These are phyloP conservation scores for Verticillium dahliae DNA, from an alignment of 2,329 filamentous ascomycete species.

Conservation along the genomic window DNA sequence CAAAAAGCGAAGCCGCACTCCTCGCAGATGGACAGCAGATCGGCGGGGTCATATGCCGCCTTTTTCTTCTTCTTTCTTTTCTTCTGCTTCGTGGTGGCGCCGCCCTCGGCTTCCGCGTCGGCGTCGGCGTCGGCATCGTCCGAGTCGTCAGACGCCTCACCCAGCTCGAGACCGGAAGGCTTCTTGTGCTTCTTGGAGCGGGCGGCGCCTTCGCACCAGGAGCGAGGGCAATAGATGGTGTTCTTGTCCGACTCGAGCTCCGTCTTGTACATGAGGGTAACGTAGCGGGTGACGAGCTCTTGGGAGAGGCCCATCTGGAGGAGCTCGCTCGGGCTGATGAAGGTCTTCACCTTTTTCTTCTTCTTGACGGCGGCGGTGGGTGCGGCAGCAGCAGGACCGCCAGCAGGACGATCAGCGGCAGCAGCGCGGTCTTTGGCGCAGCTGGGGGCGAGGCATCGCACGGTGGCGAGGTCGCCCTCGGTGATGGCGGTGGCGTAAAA, in stretches of 20 bases:
- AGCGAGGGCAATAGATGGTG: conserved; percentile 85
- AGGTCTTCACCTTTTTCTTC: conserved; percentile 55
- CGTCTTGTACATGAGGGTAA: conserved; percentile 85
- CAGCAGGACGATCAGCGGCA: conserved; percentile 8
- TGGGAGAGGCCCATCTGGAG: conserved; percentile 67
- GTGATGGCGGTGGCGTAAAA: conserved; percentile 86
- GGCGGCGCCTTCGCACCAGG: conserved; percentile 88
- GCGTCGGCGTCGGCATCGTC: conserved; percentile 37
- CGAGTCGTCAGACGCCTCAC: conserved; percentile 48
- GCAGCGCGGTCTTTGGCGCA: conserved; percentile 61
- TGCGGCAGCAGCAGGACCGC: conserved; percentile 14
- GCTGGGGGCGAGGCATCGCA: conserved; percentile 73
- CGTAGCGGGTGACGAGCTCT: conserved; percentile 75
- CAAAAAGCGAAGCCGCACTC: conserved; percentile 91
- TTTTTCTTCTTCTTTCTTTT: conserved; percentile 14
- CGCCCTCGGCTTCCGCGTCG: conserved; percentile 15
- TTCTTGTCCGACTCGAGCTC: conserved; percentile 86
- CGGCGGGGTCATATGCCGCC: conserved; percentile 36
- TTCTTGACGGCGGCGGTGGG: conserved; percentile 17
- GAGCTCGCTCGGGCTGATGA: conserved; percentile 77
- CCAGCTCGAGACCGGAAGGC: conserved; percentile 57
- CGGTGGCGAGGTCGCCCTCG: conserved; percentile 72
- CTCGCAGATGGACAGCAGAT: conserved; percentile 77
- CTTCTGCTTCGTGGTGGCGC: conserved; percentile 13
- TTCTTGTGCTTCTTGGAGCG: conserved; percentile 68